A percentile compares a stretch with the other conserved stretches of the same genome.
Conservation (phyloP, 2,329 filamentous ascomycete genomes). For the Xylariales sp. region DNA sequence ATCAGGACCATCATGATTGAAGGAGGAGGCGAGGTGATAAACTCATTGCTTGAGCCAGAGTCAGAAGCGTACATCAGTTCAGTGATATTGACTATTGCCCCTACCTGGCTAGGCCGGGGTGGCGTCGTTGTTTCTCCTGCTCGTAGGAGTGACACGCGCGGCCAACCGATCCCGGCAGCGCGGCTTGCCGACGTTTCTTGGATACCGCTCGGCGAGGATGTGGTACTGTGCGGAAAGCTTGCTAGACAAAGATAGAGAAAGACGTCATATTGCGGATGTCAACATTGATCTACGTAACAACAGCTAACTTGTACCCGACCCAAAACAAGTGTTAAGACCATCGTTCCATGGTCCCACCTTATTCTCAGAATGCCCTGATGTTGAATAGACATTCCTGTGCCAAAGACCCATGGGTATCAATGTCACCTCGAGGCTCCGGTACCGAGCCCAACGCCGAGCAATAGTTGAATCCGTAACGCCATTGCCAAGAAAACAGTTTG, state of each 20-base stretch:
- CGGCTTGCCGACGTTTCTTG: conserved; percentile 65
- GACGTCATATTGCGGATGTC: neutral
- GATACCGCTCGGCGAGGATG: conserved; percentile 76
- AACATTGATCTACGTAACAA: neutral
- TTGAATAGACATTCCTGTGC: neutral
- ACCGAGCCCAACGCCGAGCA: too few species aligned
- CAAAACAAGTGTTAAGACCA: too few species aligned
- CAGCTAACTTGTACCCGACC: too few species aligned
- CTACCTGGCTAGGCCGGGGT: conserved; percentile 80
- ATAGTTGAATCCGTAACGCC: too few species aligned
- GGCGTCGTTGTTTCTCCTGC: conserved; percentile 75
- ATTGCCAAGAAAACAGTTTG: too few species aligned
- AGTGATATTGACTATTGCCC: conserved; percentile 84
- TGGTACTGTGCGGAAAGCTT: conserved; percentile 71
- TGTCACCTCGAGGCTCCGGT: too few species aligned
- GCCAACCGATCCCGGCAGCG: conserved; percentile 54
- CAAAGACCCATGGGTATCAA: neutral
- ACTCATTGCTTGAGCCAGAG: conserved; percentile 64
- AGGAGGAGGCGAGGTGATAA: conserved; percentile 79
- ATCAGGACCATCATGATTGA: conserved; percentile 86
- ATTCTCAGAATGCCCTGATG: too few species aligned
- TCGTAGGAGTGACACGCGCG: conserved; percentile 44
- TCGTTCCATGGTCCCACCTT: too few species aligned
- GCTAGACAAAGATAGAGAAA: conserved; percentile 6
- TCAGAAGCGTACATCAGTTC: conserved; percentile 64